Percentiles rank a stretch among this genome's conserved stretches.
phyloP scores from a whole-genome alignment of 2,329 filamentous ascomycete genomes.

The Cladophialophora chaetospira region DNA sequence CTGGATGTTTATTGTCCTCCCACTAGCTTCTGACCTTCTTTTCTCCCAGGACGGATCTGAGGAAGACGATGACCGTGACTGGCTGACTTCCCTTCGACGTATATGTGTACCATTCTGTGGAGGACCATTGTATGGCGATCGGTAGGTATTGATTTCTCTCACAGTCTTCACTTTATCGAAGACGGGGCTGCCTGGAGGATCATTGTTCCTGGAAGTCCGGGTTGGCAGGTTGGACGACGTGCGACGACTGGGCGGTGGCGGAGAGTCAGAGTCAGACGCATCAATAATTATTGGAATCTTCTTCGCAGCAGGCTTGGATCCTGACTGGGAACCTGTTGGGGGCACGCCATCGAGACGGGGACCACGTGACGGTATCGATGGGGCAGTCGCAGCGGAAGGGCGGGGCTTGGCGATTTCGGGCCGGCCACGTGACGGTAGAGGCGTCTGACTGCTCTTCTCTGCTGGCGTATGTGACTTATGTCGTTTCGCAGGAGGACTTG shows the following conservation, averaged over 20 bases:
- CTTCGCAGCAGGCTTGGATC: no score
- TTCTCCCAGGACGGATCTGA: background rate
- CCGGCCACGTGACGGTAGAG: background rate
- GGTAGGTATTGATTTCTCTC: background rate
- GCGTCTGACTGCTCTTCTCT: background rate
- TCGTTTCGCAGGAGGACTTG: slow-evolving; percentile 7
- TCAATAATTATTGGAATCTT: no score
- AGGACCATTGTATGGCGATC: background rate
- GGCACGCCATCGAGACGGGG: no score
- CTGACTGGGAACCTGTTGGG: no score
- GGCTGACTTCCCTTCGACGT: background rate
- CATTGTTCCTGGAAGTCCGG: background rate
- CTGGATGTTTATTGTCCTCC: background rate
- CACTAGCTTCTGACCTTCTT: background rate
- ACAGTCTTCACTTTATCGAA: background rate
- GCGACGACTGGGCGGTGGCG: background rate
- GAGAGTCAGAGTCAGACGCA: no score
- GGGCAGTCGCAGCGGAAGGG: no score
- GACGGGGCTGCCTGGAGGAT: background rate
- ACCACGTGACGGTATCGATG: no score
- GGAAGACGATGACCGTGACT: background rate
- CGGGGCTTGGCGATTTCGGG: background rate
- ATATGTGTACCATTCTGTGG: background rate
- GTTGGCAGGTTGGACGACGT: background rate
- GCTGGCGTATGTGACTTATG: slow-evolving; percentile 15